Base-by-base conservation (phyloP, 768 basidiomycete species). In the Mycena haematopus region DNA sequence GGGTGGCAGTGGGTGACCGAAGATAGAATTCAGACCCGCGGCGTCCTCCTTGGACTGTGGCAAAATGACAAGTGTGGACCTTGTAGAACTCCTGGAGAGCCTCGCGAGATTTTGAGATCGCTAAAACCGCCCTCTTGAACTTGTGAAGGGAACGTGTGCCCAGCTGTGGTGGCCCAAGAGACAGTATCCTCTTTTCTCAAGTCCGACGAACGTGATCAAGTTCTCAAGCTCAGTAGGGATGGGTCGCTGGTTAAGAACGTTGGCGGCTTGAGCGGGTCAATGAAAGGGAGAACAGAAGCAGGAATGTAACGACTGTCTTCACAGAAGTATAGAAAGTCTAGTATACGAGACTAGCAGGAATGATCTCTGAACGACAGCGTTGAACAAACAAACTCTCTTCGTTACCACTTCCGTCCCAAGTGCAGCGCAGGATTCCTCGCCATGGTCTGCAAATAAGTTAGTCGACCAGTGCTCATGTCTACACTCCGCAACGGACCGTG, bases 161-260 rank as follows among this genome's bases (percentile, higher is more conserved):
- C 85, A 86, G 6, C 83, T 85, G 51, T 87, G 86, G 51, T 87
- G 86, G 0, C 86, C 86, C 1, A 80, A 64, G 1, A 87, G 68
- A 64, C 80, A 76, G 68, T 79, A 86, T n/a, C 69, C 63, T 6
- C 70, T 66, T 10, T 69, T 38, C 21, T 47, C 44, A 24, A 45
- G 44, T 22, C 72, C 76, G 21, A 87, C 73, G 22, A 81, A 65
- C 5, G 65, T 47, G 24, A 86, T 55, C 10, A 87, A 65, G 55
- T 84, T 85, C 27, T 77, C 76, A 35, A 88, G 80, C 73, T 88
- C 83, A 44, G 80, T 80, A 56, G 83, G 69, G 73, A 84, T 87
- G 3, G 78, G 8, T 82, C 77, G 22, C 79, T 66, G 6, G 78
- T 79, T 82, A 79, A 80, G 67, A 82, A 82, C n/a, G 73, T 69